Conservation (phyloP, 164 flowering plant genomes). For the Chimonanthus salicifolius region DNA sequence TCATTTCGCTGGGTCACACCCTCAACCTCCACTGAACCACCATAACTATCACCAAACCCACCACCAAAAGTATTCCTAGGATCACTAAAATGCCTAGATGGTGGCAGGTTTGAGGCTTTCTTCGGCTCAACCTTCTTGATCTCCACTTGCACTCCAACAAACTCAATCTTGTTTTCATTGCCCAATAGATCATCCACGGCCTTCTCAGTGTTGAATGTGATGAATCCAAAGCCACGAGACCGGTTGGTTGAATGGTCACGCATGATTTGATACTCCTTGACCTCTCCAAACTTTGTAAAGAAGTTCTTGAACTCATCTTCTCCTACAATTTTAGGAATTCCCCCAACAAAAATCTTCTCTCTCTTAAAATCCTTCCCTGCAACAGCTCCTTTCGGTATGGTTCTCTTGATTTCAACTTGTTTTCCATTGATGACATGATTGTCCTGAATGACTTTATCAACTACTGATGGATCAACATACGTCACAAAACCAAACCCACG, state of each 20-base stretch:
- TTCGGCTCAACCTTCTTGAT: constrained; percentile 94
- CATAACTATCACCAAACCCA: constrained; percentile 60
- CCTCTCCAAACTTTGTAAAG: constrained; percentile 68
- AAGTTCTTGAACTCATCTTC: constrained; percentile 78
- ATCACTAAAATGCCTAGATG: constrained; percentile 48
- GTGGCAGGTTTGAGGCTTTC: constrained; percentile 49
- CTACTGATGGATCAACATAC: too few species aligned
- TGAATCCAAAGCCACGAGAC: constrained; percentile 87
- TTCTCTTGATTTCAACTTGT: too few species aligned
- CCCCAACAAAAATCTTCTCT: too few species aligned
- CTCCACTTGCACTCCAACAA: constrained; percentile 79
- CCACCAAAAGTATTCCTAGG: constrained; percentile 48
- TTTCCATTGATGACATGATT: too few species aligned
- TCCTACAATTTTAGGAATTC: too few species aligned
- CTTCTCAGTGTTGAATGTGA: constrained; percentile 63
- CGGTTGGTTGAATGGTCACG: constrained; percentile 71
- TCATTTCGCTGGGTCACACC: too few species aligned
- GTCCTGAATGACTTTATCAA: too few species aligned
- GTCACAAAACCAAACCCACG: too few species aligned
- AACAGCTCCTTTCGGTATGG: too few species aligned
- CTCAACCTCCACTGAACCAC: constrained; percentile 40
- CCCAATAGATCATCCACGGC: constrained; percentile 64
- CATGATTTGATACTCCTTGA: constrained; percentile 77
- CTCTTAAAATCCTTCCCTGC: too few species aligned
- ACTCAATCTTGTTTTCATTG: constrained; percentile 57